Percentiles rank a stretch among this genome's conserved stretches.
These are phyloP conservation scores for Fusarium burgessii DNA, from an alignment of 2,329 filamentous ascomycete genomes.

Conservation along the genomic window DNA sequence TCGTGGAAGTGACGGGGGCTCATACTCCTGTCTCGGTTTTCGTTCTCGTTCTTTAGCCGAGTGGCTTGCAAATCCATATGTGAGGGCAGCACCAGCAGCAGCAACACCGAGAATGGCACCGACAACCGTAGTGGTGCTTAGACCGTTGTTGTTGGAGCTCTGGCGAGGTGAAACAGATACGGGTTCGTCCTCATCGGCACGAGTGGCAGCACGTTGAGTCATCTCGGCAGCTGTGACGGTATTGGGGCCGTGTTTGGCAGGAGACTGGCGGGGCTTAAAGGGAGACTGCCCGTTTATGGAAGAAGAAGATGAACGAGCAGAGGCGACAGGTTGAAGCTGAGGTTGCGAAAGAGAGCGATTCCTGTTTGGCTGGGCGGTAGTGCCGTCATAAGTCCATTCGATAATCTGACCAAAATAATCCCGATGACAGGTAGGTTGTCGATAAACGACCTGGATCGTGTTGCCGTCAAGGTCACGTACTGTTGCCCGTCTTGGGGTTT, in stretches of 20 bases:
- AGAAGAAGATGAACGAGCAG: conserved; percentile 39
- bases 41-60: conserved; percentile 61
- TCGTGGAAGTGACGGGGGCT: conserved; percentile 55
- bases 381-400: conserved; percentile 63
- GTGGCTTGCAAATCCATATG: conserved; percentile 75
- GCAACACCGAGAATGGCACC: conserved; percentile 84
- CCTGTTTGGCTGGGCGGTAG: conserved; percentile 36
- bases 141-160: conserved; percentile 55
- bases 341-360: conserved; percentile 43
- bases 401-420: conserved; percentile 60
- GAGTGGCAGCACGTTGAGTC: conserved; percentile 40
- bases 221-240: conserved; percentile 42
- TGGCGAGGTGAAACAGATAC: conserved; percentile 49
- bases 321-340: conserved; percentile 34
- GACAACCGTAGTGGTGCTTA: conserved; percentile 73
- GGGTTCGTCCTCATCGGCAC: conserved; percentile 35
- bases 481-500: conserved; percentile 58
- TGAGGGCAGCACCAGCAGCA: conserved; percentile 72
- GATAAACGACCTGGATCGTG: conserved; percentile 80
- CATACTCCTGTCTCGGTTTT: conserved; percentile 56
- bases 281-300: conserved; percentile 38
- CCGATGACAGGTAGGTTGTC: conserved; percentile 43
- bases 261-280: conserved; percentile 36
- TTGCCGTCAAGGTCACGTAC: conserved; percentile 87
- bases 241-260: conserved; percentile 36